phyloP scores from a whole-genome alignment of 345 rosid species.

The Raphanus raphanistrum region DNA sequence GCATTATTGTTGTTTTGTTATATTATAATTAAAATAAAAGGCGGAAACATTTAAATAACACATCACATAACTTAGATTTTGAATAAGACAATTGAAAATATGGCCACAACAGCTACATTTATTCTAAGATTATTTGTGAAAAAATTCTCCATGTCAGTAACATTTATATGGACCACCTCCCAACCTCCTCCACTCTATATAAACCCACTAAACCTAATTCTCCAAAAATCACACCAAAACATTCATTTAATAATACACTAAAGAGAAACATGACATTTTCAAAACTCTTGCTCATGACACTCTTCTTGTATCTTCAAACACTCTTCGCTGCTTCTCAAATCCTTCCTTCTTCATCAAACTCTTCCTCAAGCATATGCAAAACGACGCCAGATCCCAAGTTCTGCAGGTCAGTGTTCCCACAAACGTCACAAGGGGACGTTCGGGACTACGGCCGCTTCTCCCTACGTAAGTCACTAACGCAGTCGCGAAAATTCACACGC shows the following conservation, averaged over 20 bases:
- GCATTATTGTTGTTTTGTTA: conserved; percentile 24
- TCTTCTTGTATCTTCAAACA: conserved; percentile 37
- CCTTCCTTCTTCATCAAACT: conserved; percentile 32
- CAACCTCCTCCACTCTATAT: conserved; percentile 28
- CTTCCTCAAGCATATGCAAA: conserved; percentile 49
- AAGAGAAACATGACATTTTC: conserved; percentile 11
- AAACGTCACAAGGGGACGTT: conserved; percentile 46
- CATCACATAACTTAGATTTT: neutral
- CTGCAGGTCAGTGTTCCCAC: conserved; percentile 64
- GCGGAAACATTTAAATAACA: neutral
- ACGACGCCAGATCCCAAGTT: conserved; percentile 64
- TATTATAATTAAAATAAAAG: neutral
- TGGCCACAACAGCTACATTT: neutral
- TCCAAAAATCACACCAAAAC: conserved; percentile 19
- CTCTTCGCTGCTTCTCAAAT: conserved; percentile 34
- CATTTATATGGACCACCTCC: conserved; percentile 9
- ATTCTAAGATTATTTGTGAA: neutral
- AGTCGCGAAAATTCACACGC: conserved; percentile 55
- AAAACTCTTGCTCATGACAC: conserved; percentile 21
- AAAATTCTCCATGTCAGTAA: neutral
- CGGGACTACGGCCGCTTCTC: conserved; percentile 58
- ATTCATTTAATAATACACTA: neutral
- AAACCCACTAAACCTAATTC: conserved; percentile 25
- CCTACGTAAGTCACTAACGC: conserved; percentile 59
- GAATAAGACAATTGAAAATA: neutral